These are phyloP conservation scores for Zelonia costaricensis DNA, from an alignment of 208 protist genomes.

Conservation along the genomic window DNA sequence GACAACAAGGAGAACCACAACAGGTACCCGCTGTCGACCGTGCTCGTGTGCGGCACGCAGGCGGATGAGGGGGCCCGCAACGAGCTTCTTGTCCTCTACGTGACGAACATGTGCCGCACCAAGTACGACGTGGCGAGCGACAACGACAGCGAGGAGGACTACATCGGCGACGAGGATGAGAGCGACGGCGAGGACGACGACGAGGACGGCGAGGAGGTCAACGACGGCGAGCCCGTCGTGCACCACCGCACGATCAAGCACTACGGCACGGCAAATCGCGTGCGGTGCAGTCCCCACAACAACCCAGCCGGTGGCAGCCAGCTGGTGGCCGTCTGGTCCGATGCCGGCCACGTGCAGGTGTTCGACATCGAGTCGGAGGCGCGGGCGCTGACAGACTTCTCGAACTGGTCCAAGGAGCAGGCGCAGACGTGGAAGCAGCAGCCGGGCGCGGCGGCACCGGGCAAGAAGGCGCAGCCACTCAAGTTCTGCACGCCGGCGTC, in stretches of 20 bases:
- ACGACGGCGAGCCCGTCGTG: conserved; percentile 89
- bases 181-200: conserved; percentile 81
- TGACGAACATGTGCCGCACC: conserved; percentile 93
- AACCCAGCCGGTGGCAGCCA: conserved; percentile 39
- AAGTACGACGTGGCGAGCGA: conserved; percentile 92
- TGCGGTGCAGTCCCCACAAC: conserved; percentile 88
- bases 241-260: conserved; percentile 83
- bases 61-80: conserved; percentile 92
- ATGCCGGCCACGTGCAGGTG: conserved; percentile 94
- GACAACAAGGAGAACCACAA: conserved; percentile 69
- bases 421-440: conserved; percentile 48
- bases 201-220: conserved; percentile 68
- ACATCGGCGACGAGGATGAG: conserved; percentile 80
- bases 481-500: conserved; percentile 79
- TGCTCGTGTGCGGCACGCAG: conserved; percentile 96
- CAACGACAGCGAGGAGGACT: conserved; percentile 85
- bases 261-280: conserved; percentile 90
- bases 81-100: conserved; percentile 93
- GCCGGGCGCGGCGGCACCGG: conserved; percentile 2
- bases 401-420: conserved; percentile 85
- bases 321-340: conserved; percentile 95
- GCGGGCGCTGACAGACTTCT: conserved; percentile 73
- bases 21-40: conserved; percentile 92
- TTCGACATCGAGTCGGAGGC: conserved; percentile 90
- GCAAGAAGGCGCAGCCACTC: conserved; percentile 36